These are phyloP conservation scores for Cadophora malorum DNA, from an alignment of 2,329 filamentous ascomycete species.

Conservation along the genomic window DNA sequence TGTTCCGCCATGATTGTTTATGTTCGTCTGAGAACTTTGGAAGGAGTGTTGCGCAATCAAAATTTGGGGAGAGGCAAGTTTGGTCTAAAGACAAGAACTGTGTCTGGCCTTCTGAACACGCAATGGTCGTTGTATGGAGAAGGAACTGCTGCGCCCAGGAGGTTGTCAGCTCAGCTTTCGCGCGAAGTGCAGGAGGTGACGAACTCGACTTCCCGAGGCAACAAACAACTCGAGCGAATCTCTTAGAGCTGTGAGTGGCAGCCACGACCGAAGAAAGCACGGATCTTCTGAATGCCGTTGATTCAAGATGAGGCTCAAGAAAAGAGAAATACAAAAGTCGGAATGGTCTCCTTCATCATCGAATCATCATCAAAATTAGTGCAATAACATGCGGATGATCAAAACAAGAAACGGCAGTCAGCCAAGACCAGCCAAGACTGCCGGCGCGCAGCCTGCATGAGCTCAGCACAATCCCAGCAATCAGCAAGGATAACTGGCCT, in stretches of 20 bases:
- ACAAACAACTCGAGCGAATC: slow-evolving; percentile 9
- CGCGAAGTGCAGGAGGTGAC: slow-evolving; percentile 12
- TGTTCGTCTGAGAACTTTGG: background rate
- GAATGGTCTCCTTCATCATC: background rate
- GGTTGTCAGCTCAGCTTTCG: slow-evolving; percentile 19
- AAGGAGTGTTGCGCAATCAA: background rate
- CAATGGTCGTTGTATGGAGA: slow-evolving; percentile 11
- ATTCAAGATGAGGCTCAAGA: background rate
- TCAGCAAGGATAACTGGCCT: background rate
- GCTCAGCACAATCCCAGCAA: background rate
- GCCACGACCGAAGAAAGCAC: background rate
- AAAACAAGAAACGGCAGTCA: slow-evolving; percentile 20
- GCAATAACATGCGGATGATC: background rate
- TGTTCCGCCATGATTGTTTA: slow-evolving; percentile 39
- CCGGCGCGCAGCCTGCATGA: background rate
- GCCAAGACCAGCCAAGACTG: slow-evolving; percentile 20
- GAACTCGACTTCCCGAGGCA: slow-evolving; percentile 11
- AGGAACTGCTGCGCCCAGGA: slow-evolving; percentile 5
- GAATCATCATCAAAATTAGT: slow-evolving; percentile 16
- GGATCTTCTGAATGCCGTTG: background rate
- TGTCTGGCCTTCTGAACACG: background rate
- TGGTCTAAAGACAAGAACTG: background rate
- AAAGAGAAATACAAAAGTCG: background rate
- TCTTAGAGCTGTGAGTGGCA: background rate
- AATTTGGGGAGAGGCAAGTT: background rate